A percentile compares a stretch with the other conserved stretches of the same genome.
phyloP scores from a whole-genome alignment of 306 rosid genomes.

The Morella rubra region DNA sequence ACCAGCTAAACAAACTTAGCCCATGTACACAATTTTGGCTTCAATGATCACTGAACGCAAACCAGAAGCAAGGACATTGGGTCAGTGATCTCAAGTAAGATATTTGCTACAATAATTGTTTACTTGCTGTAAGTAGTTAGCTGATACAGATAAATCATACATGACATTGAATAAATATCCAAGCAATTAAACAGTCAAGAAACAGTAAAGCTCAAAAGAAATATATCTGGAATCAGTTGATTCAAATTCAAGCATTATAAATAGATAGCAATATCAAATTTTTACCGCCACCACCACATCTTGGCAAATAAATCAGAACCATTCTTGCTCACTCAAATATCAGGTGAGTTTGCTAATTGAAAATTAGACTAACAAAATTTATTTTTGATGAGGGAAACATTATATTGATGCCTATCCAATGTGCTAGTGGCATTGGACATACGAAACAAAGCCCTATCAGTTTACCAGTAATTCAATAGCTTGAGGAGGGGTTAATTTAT shows the following conservation, averaged over 20 bases:
- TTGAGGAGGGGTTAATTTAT: background rate
- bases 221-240: background rate
- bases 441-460: background rate
- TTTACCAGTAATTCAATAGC: too few species aligned
- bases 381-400: too few species aligned
- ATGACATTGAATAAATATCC: background rate
- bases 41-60: conserved; percentile 1
- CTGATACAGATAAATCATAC: background rate
- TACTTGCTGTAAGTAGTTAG: conserved; percentile 10
- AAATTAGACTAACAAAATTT: background rate
- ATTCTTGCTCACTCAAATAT: background rate
- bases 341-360: background rate
- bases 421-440: background rate
- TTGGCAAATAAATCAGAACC: background rate
- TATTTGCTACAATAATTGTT: background rate
- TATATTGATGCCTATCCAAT: background rate
- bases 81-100: background rate
- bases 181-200: background rate
- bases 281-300: background rate
- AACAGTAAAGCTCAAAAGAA: background rate
- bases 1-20: conserved; percentile 9
- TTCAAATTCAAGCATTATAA: background rate
- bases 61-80: background rate
- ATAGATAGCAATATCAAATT: background rate
- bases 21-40: conserved; percentile 13